A percentile compares a stretch with the other conserved stretches of the same genome.
Evolutionary conservation across 805 yeast genomes (phyloP).

Genomic region (Metschnikowia matae): DNA sequence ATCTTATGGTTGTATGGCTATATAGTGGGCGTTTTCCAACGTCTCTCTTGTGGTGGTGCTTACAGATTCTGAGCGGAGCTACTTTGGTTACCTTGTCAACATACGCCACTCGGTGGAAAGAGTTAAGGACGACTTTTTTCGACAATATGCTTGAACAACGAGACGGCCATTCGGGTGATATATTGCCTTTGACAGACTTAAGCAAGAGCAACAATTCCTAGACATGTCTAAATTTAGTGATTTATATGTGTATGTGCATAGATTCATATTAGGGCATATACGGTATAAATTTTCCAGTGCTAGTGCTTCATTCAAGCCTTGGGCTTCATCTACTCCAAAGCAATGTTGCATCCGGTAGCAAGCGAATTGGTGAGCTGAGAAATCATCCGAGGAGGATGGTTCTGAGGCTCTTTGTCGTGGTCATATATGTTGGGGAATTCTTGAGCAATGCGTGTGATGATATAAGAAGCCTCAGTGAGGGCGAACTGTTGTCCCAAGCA

Average conservation of each 20-base stretch:
- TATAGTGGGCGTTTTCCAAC: slow-evolving; percentile 66
- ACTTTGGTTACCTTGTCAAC: slow-evolving; percentile 79
- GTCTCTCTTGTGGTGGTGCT: slow-evolving; percentile 76
- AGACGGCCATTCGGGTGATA: slow-evolving; percentile 22
- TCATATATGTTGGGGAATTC: slow-evolving; percentile 10
- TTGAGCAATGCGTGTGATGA: slow-evolving; percentile 14
- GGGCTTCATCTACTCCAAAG: neutral
- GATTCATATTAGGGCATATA: neutral
- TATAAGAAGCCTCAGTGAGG: slow-evolving; percentile 16
- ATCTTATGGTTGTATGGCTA: slow-evolving; percentile 64
- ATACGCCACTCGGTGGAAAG: slow-evolving; percentile 89
- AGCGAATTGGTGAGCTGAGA: slow-evolving; percentile 14
- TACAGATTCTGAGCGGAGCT: slow-evolving; percentile 65
- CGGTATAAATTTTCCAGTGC: too few species aligned
- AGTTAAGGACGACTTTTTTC: slow-evolving; percentile 82
- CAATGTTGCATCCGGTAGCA: slow-evolving; percentile 10
- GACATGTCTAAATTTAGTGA: neutral
- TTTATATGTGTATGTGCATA: neutral
- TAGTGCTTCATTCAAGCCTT: too few species aligned
- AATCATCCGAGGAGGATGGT: slow-evolving; percentile 9
- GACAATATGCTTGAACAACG: slow-evolving; percentile 68
- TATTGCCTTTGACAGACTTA: slow-evolving; percentile 5
- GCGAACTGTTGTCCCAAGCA: slow-evolving; percentile 15
- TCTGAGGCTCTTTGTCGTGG: slow-evolving; percentile 1
- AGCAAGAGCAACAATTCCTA: neutral